Evolutionary conservation across 148 eudicot genomes (phyloP).

Genomic region (Nepenthes mirabilis): DNA sequence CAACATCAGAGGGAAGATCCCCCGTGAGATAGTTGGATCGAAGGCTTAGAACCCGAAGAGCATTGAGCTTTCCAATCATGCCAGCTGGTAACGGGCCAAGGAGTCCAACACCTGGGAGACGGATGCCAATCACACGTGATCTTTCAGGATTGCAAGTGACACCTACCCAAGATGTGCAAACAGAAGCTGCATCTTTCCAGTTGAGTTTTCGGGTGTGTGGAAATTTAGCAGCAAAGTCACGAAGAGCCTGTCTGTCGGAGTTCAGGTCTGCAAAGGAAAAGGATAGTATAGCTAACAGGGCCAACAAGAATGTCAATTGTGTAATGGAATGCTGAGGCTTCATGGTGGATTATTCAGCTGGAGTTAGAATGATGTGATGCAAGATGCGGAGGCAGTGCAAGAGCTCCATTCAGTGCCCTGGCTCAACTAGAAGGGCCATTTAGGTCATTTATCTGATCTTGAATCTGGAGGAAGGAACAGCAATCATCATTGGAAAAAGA

Average conservation of each 20-base stretch:
- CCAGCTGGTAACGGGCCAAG: slow-evolving; percentile 51
- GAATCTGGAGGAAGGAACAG: no score
- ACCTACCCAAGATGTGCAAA: slow-evolving; percentile 82
- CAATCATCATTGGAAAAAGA: no score
- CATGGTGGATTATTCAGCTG: no score
- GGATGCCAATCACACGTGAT: slow-evolving; percentile 49
- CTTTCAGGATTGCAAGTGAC: slow-evolving; percentile 44
- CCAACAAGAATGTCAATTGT: no score
- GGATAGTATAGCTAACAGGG: slow-evolving; percentile 20
- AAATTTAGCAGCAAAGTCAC: slow-evolving; percentile 51
- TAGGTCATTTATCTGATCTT: no score
- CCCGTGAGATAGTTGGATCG: slow-evolving; percentile 68
- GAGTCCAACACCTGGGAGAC: slow-evolving; percentile 78
- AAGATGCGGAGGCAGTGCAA: background rate
- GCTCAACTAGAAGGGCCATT: no score
- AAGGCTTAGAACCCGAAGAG: slow-evolving; percentile 59
- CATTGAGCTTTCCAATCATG: slow-evolving; percentile 64
- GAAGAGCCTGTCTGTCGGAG: slow-evolving; percentile 63
- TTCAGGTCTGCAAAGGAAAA: slow-evolving; percentile 34
- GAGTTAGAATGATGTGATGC: no score
- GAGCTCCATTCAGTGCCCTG: background rate
- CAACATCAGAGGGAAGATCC: slow-evolving; percentile 51
- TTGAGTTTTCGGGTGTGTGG: slow-evolving; percentile 57
- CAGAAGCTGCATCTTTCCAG: slow-evolving; percentile 38
- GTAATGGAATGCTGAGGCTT: no score